Evolutionary conservation across 169 alveolate species (phyloP).

Genomic region (Babesia sp.): DNA sequence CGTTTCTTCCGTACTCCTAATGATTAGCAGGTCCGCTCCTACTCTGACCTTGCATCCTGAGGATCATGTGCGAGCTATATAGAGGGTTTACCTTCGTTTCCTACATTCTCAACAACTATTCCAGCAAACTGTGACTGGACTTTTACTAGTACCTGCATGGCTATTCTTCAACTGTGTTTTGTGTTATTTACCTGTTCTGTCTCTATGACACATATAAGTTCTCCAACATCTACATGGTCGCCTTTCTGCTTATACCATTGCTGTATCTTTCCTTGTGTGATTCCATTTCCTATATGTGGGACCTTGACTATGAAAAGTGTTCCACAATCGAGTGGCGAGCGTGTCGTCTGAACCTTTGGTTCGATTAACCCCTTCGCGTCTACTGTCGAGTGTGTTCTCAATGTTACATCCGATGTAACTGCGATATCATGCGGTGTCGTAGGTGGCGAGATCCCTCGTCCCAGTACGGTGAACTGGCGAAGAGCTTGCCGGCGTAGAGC

Average conservation of each 20-base stretch:
- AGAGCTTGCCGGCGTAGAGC: background rate
- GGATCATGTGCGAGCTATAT: background rate
- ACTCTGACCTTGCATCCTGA: conserved; percentile 41
- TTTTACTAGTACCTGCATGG: conserved; percentile 38
- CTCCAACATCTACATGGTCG: conserved; percentile 51
- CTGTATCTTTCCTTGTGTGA: conserved; percentile 40
- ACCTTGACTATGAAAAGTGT: conserved; percentile 50
- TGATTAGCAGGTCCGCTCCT: conserved; percentile 40
- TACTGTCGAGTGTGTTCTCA: background rate
- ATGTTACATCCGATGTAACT: background rate
- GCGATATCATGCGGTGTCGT: background rate
- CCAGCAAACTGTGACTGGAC: conserved; percentile 64
- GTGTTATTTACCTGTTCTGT: conserved; percentile 49
- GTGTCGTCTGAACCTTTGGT: background rate
- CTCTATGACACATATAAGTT: conserved; percentile 51
- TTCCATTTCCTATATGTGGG: conserved; percentile 29
- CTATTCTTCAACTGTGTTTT: background rate
- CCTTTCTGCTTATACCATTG: conserved; percentile 55
- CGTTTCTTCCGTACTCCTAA: conserved; percentile 3
- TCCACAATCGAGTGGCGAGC: conserved; percentile 14
- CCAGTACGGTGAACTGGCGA: background rate
- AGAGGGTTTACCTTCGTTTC: conserved; percentile 36
- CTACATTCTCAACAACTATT: conserved; percentile 37
- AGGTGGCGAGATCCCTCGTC: background rate
- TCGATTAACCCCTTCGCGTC: background rate